phyloP scores from a whole-genome alignment of 2,329 filamentous ascomycete species.

The Talaromyces amestolkiae region DNA sequence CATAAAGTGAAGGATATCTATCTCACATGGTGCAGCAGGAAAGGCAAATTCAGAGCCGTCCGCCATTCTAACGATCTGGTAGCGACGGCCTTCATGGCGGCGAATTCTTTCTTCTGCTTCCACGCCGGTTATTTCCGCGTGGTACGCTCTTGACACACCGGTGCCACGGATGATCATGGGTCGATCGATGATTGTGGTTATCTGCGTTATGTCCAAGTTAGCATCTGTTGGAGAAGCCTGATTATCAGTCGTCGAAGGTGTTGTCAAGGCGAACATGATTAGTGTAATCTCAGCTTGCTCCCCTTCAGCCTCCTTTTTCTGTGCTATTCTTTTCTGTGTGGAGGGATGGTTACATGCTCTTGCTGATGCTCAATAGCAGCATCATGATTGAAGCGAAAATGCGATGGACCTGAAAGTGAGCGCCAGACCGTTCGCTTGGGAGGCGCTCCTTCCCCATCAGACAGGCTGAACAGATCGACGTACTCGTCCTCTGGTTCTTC shows the following conservation, averaged over 20 bases:
- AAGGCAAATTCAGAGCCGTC: constrained; percentile 8
- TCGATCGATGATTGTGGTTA: background rate
- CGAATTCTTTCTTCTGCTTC: background rate
- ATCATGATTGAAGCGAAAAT: background rate
- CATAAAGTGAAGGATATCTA: background rate
- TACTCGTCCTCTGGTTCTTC: background rate
- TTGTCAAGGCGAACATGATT: background rate
- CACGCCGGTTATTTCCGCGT: background rate
- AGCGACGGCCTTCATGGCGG: background rate
- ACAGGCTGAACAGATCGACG: background rate
- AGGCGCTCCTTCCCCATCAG: background rate
- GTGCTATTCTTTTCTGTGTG: background rate
- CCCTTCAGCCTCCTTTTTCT: background rate
- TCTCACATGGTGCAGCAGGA: constrained; percentile 3
- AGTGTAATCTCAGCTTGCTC: background rate
- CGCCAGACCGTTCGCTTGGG: too few relatives aligned
- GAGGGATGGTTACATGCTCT: background rate
- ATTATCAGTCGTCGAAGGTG: background rate
- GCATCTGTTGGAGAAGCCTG: background rate
- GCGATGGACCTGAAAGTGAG: background rate
- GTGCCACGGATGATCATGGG: background rate
- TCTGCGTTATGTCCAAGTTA: background rate
- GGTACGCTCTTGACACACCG: background rate
- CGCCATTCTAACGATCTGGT: background rate
- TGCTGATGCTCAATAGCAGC: background rate